Conservation (phyloP, 257 asterid genomes). For the Solanum ossicruentum region DNA sequence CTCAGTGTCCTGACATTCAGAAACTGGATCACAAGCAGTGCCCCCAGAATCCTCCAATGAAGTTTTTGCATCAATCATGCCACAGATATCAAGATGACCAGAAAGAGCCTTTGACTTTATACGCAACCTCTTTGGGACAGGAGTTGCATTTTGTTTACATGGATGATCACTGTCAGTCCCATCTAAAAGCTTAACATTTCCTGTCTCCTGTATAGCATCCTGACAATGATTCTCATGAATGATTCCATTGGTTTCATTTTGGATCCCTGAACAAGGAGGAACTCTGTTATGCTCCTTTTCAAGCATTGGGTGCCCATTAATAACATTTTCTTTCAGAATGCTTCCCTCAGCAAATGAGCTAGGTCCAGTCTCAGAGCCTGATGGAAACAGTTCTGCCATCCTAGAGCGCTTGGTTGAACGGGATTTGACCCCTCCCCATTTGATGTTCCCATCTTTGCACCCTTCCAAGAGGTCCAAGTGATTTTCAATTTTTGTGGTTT, state of each 20-base stretch:
- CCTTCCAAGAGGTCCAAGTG: slow-evolving; percentile 65
- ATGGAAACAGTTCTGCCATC: slow-evolving; percentile 39
- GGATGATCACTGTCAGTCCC: slow-evolving; percentile 19
- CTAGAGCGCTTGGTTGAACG: slow-evolving; percentile 74
- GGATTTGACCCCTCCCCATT: slow-evolving; percentile 86
- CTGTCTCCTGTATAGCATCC: slow-evolving; percentile 15
- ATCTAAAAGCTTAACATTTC: slow-evolving; percentile 12
- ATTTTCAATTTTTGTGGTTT: slow-evolving; percentile 14
- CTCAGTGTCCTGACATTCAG: slow-evolving; percentile 12
- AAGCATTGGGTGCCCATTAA: slow-evolving; percentile 19
- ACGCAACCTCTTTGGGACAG: slow-evolving; percentile 44
- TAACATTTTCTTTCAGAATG: slow-evolving; percentile 23
- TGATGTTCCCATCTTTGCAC: slow-evolving; percentile 45
- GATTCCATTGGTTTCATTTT: slow-evolving; percentile 20
- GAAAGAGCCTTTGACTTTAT: slow-evolving; percentile 44
- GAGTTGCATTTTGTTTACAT: slow-evolving; percentile 27
- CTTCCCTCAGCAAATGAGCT: slow-evolving; percentile 28
- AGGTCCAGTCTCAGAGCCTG: slow-evolving; percentile 25
- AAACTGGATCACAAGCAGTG: slow-evolving; percentile 9
- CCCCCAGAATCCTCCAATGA: slow-evolving; percentile 21
- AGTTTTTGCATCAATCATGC: slow-evolving; percentile 12
- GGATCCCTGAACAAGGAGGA: slow-evolving; percentile 23
- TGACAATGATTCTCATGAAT: slow-evolving; percentile 13
- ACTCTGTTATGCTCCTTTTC: slow-evolving; percentile 16
- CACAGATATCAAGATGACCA: slow-evolving; percentile 27